Evolutionary conservation across 805 yeast species (phyloP).

Genomic region (Jamesozyma rosinii): DNA sequence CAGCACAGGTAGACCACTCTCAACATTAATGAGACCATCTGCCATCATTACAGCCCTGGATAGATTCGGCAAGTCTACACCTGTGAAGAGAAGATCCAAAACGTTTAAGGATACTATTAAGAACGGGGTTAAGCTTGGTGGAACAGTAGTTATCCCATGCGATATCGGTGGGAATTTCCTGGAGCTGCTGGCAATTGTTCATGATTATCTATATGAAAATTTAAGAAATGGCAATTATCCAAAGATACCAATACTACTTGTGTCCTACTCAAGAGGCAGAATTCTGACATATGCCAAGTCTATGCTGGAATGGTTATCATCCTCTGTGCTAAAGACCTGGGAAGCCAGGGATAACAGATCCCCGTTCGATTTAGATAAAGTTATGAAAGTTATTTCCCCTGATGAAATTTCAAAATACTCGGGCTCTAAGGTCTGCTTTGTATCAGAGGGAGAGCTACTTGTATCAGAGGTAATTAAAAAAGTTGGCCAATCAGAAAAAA

Average conservation of each 20-base stretch:
- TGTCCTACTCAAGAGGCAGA: slow-evolving; percentile 74
- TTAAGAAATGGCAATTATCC: slow-evolving; percentile 26
- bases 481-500: slow-evolving; percentile 54
- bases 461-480: slow-evolving; percentile 43
- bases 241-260: slow-evolving; percentile 59
- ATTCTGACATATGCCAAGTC: slow-evolving; percentile 73
- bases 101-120: slow-evolving; percentile 58
- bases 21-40: slow-evolving; percentile 65
- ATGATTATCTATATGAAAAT: slow-evolving; percentile 42
- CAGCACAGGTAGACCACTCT: slow-evolving; percentile 51
- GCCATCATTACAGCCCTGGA: slow-evolving; percentile 60
- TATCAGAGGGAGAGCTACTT: slow-evolving; percentile 58
- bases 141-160: slow-evolving; percentile 76
- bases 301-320: slow-evolving; percentile 93
- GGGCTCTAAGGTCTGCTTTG: slow-evolving; percentile 74
- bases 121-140: slow-evolving; percentile 33
- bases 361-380: slow-evolving; percentile 63
- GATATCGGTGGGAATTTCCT: slow-evolving; percentile 71
- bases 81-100: slow-evolving; percentile 56
- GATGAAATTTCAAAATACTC: slow-evolving; percentile 44
- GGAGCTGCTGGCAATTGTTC: slow-evolving; percentile 68
- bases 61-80: slow-evolving; percentile 50
- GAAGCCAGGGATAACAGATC: slow-evolving; percentile 53
- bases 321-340: slow-evolving; percentile 78
- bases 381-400: slow-evolving; percentile 50